A percentile compares a stretch with the other conserved stretches of the same genome.
Evolutionary conservation across 2,329 filamentous ascomycete species (phyloP).

Genomic region (Trichoderma sp.): DNA sequence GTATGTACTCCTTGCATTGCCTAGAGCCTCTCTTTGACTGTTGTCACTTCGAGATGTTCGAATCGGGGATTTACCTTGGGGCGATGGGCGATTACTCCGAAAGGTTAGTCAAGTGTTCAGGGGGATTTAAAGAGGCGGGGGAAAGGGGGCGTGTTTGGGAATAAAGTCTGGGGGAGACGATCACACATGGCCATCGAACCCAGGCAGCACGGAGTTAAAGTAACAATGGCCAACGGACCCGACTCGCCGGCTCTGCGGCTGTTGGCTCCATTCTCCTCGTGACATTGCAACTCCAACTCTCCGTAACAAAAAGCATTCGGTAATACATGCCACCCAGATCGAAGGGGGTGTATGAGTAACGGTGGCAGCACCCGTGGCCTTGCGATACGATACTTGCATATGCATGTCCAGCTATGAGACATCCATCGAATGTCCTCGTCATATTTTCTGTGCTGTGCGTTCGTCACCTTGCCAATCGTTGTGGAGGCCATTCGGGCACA

Average conservation of each 20-base stretch:
- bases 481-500: background rate
- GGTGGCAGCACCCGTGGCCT: background rate
- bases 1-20: constrained; percentile 6
- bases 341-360: background rate
- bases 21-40: background rate
- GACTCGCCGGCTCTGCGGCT: background rate
- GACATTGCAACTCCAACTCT: background rate
- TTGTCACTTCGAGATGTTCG: background rate
- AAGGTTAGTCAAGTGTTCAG: background rate
- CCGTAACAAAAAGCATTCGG: background rate
- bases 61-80: constrained; percentile 7
- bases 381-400: background rate
- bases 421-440: background rate
- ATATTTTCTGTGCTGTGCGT: background rate
- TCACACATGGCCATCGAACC: background rate
- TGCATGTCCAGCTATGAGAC: background rate
- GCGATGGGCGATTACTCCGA: constrained; percentile 8
- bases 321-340: background rate
- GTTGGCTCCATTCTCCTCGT: background rate
- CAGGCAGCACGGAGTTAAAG: background rate
- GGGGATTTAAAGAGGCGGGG: background rate
- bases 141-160: background rate
- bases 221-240: background rate
- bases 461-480: background rate
- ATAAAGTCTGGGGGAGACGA: background rate